Conservation (phyloP, 1,284 basidiomycete species). For the Flammula alnicola region DNA sequence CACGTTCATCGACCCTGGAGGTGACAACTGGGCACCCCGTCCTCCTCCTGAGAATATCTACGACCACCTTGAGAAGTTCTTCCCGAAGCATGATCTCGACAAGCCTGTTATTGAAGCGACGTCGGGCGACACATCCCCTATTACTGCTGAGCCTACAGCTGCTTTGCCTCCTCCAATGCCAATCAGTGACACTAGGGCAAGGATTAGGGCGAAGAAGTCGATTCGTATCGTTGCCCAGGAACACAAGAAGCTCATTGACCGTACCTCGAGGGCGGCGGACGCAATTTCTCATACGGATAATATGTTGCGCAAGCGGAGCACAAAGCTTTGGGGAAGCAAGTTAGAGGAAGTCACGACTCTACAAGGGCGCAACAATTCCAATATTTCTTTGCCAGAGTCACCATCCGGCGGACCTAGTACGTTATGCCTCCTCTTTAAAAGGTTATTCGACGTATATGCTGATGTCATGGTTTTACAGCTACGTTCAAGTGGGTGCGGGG, state of each 20-base stretch:
- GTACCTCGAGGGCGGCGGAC: conserved; percentile 50
- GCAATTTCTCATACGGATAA: conserved; percentile 44
- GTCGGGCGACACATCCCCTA: conserved; percentile 80
- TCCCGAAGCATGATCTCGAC: conserved; percentile 96
- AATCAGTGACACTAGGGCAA: conserved; percentile 41
- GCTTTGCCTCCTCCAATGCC: conserved; percentile 41
- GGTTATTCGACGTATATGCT: background rate
- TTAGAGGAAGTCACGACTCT: conserved; percentile 91
- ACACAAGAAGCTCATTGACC: conserved; percentile 71
- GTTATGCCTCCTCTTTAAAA: conserved; percentile 30
- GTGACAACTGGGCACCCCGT: conserved; percentile 82
- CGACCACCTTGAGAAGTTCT: conserved; percentile 92
- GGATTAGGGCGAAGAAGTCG: conserved; percentile 73
- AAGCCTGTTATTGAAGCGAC: conserved; percentile 91
- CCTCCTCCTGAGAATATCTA: conserved; percentile 95
- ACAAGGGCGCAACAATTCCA: conserved; percentile 53
- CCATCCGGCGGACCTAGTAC: conserved; percentile 65
- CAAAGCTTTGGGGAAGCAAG: conserved; percentile 95
- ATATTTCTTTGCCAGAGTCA: conserved; percentile 55
- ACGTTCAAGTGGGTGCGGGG: conserved; percentile 99
- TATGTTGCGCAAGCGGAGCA: conserved; percentile 80
- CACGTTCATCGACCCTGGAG: conserved; percentile 62
- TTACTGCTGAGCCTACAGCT: conserved; percentile 61
- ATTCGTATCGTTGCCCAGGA: conserved; percentile 92
- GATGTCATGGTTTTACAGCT: conserved; percentile 47